Conservation (phyloP, 805 yeast species). For the Wickerhamomyces canadensis region DNA sequence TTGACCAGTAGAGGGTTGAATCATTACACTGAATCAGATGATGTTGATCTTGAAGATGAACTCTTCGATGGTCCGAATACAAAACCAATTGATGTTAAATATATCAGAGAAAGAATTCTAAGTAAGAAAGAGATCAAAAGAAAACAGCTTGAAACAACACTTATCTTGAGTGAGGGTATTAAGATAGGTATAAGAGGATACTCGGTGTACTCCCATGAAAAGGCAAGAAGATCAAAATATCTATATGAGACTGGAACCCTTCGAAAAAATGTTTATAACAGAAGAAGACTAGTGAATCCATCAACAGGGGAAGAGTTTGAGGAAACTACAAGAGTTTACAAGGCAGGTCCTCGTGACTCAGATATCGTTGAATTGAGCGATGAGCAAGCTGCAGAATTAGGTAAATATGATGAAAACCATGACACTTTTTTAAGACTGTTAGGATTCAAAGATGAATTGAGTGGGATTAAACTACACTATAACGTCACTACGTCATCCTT, state of each 20-base stretch:
- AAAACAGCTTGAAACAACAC: slow-evolving; percentile 53
- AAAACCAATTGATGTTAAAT: slow-evolving; percentile 35
- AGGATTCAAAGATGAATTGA: slow-evolving; percentile 52
- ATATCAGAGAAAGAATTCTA: slow-evolving; percentile 43
- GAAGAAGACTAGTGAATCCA: slow-evolving; percentile 33
- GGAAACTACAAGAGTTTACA: slow-evolving; percentile 32
- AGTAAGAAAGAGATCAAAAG: slow-evolving; percentile 59
- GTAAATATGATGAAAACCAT: slow-evolving; percentile 26
- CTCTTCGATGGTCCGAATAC: slow-evolving; percentile 35
- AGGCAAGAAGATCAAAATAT: slow-evolving; percentile 40
- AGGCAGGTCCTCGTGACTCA: slow-evolving; percentile 34
- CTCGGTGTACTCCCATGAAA: slow-evolving; percentile 52
- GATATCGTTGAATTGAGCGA: slow-evolving; percentile 35
- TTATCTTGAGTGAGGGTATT: slow-evolving; percentile 50
- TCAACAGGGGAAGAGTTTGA: slow-evolving; percentile 39
- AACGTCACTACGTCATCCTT: slow-evolving; percentile 52
- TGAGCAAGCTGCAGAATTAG: slow-evolving; percentile 30
- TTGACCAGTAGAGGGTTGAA: slow-evolving; percentile 20
- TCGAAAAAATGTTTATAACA: slow-evolving; percentile 46
- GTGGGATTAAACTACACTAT: slow-evolving; percentile 43
- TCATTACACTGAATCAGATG: slow-evolving; percentile 10
- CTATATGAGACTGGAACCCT: slow-evolving; percentile 51
- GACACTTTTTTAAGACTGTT: slow-evolving; percentile 55
- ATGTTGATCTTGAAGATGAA: slow-evolving; percentile 12
- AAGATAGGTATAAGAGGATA: slow-evolving; percentile 70